Base-by-base conservation (phyloP, 306 rosid species). In the Cucurbita moschata region DNA sequence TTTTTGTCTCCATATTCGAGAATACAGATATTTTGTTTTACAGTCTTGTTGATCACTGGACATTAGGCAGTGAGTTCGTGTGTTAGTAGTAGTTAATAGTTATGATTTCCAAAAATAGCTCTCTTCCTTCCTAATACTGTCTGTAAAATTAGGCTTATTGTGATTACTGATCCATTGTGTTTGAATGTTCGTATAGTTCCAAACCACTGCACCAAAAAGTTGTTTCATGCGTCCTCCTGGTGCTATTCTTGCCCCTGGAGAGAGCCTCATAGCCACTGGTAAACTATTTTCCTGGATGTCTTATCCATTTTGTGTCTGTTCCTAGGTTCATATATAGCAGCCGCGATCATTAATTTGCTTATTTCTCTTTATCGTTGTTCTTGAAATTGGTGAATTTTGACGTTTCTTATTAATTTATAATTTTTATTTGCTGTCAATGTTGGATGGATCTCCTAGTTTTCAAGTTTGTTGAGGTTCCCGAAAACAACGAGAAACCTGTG, bases 161-260 rank as follows among this genome's bases (percentile, higher is more conserved):
- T 50, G 74, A 1, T 57, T 21, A 50, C 71, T 44, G 77, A 40
- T 74, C 58, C 26, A 53, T 64, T 59, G 42, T 74, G 57, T 71
- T 77, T 75, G 63, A 61, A 67, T 61, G 47, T 16, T 76, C 57
- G 55, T 77, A 57, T 54, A 95, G 99, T 95, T 95, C 78, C 99
- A 95, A 91, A 95, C 99, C 38, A 95, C 99, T 78, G 91, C 97
- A 30, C 99, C 99, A 9, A 95, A 95, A 81, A 95, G 99, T 78
- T 95, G 99, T 83, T 95, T 95, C 84, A 95, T 95, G 99, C 99
- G 97, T 68, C 99, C 99, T 72, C 99, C 99, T 3, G 99, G 99
- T 54, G 97, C 97, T 52, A 81, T 95, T 77, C 99, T 95, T 61
- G 85, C 88, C 66, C 99, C 97, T 51, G 99, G 99, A 9, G 96